Evolutionary conservation across 129 eudicot species (phyloP), one percentile per base, ranked within the genome.

Genomic region (Ambrosia artemisiifolia): DNA sequence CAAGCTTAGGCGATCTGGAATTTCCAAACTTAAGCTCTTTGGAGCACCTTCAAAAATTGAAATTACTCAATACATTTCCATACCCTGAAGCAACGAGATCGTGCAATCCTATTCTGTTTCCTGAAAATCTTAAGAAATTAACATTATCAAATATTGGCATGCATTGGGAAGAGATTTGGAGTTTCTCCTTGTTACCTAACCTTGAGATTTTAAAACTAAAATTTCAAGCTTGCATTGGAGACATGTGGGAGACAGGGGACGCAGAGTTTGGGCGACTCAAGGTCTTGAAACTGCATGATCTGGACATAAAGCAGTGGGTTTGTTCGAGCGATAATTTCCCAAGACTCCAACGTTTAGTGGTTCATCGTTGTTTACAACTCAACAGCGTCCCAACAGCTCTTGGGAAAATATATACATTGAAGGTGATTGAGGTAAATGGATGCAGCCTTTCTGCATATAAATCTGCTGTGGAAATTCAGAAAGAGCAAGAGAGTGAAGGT

Each of bases 1-100:
- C 7, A 70, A 55, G 40, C 10, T 2, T 9, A 40, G 53, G 67
- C 42, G 12, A 60, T 10, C 2, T 53, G 14, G 61, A 53, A 35
- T 36, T 82, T 59, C 86, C 75, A 6, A 19, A 60, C 14, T 10
- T 82, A 5, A 11, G 4, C 13, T 30, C 13, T 11, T 18, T 84
- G 73, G 4, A 19, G 3, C 20, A 17, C 8, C 87, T 84, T 12
- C 51, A 75, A 81, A 66, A 67, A 10, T 2, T 84, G 69, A 84
- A 78, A 70, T 18, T 73, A 12, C 11, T 44, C 0, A 62, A 73
- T 18, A 62, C 55, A 16, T 8, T 40, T 40, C 12, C 65, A 0
- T 55, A 13, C 42, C 40, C 5, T 54, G 11, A 71, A 12, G 18
- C 13, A 7, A 55, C 55, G 11, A 55, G 66, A 19, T 55, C 35